phyloP scores from a whole-genome alignment of 805 yeast species.

The Candida pseudoglaebosa region DNA sequence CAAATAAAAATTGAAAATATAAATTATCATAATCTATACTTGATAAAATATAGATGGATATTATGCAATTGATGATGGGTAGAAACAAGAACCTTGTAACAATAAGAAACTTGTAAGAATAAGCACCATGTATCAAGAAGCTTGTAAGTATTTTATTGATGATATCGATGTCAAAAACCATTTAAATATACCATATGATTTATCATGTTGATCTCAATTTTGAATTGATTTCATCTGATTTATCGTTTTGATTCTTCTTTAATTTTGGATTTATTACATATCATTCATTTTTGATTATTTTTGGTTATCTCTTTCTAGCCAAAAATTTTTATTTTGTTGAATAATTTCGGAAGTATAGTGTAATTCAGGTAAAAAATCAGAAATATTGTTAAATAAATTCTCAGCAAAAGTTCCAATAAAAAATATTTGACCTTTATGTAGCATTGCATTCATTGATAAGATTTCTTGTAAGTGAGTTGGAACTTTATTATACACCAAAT shows the following conservation, averaged over 20 bases:
- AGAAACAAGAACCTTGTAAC: too few relatives aligned
- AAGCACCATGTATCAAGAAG: too few relatives aligned
- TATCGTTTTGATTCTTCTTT: too few relatives aligned
- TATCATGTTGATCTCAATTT: too few relatives aligned
- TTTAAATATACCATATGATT: too few relatives aligned
- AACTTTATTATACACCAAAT: conserved; percentile 27
- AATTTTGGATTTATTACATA: neutral
- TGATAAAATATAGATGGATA: too few relatives aligned
- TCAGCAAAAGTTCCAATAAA: conserved; percentile 81
- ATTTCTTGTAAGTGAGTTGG: conserved; percentile 42
- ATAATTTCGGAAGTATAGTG: conserved; percentile 53
- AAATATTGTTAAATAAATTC: conserved; percentile 65
- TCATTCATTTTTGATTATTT: neutral
- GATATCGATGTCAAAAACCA: too few relatives aligned
- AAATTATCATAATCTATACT: too few relatives aligned
- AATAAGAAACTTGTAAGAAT: too few relatives aligned
- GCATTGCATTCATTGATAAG: conserved; percentile 40
- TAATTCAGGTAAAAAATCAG: conserved; percentile 57
- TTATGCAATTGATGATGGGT: too few relatives aligned
- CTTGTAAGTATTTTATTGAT: too few relatives aligned
- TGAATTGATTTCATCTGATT: too few relatives aligned
- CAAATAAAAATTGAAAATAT: neutral
- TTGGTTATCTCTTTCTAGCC: conserved; percentile 33
- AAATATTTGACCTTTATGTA: conserved; percentile 74
- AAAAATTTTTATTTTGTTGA: conserved; percentile 49